Conservation (phyloP, 2,329 filamentous ascomycete species). For the Hymenoscyphus infarciens region DNA sequence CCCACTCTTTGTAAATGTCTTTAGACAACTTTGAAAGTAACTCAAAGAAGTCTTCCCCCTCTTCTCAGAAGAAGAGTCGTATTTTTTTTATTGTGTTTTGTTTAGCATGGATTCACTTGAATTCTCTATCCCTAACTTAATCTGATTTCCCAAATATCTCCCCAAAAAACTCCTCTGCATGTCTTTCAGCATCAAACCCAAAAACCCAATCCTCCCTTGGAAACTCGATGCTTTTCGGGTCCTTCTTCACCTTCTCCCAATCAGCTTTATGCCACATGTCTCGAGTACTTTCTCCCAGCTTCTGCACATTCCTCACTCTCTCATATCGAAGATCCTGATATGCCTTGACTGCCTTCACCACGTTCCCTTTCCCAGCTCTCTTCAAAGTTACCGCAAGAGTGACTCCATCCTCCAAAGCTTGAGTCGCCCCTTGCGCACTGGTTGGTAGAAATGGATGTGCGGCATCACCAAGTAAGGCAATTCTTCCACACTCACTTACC, state of each 20-base stretch:
- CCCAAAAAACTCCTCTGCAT: slow-evolving; percentile 26
- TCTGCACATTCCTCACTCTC: slow-evolving; percentile 25
- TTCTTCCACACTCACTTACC: slow-evolving; percentile 30
- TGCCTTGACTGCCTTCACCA: slow-evolving; percentile 17
- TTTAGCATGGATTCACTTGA: too few relatives aligned
- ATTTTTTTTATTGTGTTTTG: too few relatives aligned
- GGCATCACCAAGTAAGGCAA: slow-evolving; percentile 58
- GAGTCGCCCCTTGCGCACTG: slow-evolving; percentile 60
- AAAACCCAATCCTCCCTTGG: slow-evolving; percentile 26
- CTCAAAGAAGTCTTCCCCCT: too few relatives aligned
- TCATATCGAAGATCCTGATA: slow-evolving; percentile 27
- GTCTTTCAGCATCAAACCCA: slow-evolving; percentile 25
- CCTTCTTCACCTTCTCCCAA: slow-evolving; percentile 24
- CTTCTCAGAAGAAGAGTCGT: too few relatives aligned
- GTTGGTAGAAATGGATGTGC: slow-evolving; percentile 67
- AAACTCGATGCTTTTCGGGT: slow-evolving; percentile 23
- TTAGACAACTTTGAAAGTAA: too few relatives aligned
- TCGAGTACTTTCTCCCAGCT: slow-evolving; percentile 26
- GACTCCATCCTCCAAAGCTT: slow-evolving; percentile 40
- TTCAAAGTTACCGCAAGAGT: slow-evolving; percentile 36
- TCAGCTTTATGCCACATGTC: slow-evolving; percentile 29
- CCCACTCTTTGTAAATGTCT: too few relatives aligned
- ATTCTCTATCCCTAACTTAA: not conserved
- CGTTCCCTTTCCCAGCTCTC: slow-evolving; percentile 23
- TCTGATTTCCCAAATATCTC: slow-evolving; percentile 11